Conservation (phyloP, 139 green algal genomes). For the Ulvella scutata region DNA sequence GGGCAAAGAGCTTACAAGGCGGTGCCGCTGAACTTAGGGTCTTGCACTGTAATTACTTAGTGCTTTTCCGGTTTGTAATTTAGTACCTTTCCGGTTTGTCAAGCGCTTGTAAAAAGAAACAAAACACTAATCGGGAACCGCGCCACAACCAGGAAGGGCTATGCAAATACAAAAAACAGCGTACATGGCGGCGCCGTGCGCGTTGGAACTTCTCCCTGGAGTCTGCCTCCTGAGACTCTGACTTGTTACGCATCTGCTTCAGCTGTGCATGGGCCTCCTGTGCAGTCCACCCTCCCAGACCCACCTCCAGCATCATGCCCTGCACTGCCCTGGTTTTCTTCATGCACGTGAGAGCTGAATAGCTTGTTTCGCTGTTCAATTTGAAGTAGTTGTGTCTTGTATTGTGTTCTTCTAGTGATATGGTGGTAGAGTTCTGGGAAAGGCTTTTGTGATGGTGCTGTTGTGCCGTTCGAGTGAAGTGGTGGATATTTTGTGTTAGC, state of each 20-base stretch:
- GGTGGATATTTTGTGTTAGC: background rate
- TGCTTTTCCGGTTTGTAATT: background rate
- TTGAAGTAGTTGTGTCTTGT: no score
- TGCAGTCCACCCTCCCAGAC: background rate
- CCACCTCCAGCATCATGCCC: background rate
- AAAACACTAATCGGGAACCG: background rate
- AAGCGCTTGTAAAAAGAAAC: background rate
- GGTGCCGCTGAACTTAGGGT: background rate
- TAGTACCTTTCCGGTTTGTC: background rate
- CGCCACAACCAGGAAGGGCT: background rate
- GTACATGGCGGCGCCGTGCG: background rate
- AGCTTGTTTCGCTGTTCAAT: no score
- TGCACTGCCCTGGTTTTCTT: background rate
- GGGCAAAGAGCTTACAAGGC: background rate
- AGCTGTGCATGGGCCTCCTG: background rate
- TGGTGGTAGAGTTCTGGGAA: background rate
- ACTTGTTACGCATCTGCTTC: background rate
- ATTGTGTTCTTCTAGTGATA: no score
- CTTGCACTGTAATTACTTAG: background rate
- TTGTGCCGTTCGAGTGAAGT: background rate
- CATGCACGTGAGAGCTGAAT: background rate
- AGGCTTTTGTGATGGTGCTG: background rate
- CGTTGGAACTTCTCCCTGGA: background rate
- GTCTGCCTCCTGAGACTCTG: background rate
- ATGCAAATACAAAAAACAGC: no score